Conservation (phyloP, 805 yeast genomes). For the Kurtzmaniella fragi region DNA sequence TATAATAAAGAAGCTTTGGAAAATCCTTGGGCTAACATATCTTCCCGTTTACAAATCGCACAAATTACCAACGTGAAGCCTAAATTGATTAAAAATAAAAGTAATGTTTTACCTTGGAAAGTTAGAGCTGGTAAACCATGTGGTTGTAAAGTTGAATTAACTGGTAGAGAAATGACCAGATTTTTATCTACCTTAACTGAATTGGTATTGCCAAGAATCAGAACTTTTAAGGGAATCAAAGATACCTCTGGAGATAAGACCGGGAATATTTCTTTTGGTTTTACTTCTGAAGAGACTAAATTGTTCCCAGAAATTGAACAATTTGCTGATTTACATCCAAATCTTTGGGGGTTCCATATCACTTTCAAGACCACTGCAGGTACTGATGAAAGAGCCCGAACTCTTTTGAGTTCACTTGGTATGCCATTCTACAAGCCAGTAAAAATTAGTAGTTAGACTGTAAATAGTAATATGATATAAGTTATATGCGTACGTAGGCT, state of each 20-base stretch:
- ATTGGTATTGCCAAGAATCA: slow-evolving; percentile 86
- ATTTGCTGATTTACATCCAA: slow-evolving; percentile 86
- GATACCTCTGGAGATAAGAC: slow-evolving; percentile 74
- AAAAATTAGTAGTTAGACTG: slow-evolving; percentile 1
- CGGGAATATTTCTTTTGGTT: slow-evolving; percentile 85
- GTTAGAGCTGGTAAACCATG: slow-evolving; percentile 82
- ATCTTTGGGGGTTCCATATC: slow-evolving; percentile 78
- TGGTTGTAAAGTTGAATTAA: slow-evolving; percentile 80
- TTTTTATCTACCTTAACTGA: slow-evolving; percentile 84
- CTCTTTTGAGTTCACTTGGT: slow-evolving; percentile 75
- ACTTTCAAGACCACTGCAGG: slow-evolving; percentile 85
- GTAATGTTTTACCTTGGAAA: slow-evolving; percentile 82
- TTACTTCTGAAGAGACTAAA: slow-evolving; percentile 69
- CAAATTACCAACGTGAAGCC: slow-evolving; percentile 94
- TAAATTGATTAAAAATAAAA: slow-evolving; percentile 61
- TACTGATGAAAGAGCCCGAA: slow-evolving; percentile 85
- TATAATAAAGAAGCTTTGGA: slow-evolving; percentile 69
- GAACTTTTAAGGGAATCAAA: slow-evolving; percentile 78
- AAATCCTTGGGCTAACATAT: slow-evolving; percentile 65
- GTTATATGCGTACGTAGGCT: not conserved
- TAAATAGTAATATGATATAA: not conserved
- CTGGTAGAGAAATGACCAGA: slow-evolving; percentile 80
- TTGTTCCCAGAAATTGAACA: slow-evolving; percentile 92
- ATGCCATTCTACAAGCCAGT: slow-evolving; percentile 55
- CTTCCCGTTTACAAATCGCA: slow-evolving; percentile 76